Conservation (phyloP, 2,329 filamentous ascomycete species). For the Pyrenochaeta sp. region DNA sequence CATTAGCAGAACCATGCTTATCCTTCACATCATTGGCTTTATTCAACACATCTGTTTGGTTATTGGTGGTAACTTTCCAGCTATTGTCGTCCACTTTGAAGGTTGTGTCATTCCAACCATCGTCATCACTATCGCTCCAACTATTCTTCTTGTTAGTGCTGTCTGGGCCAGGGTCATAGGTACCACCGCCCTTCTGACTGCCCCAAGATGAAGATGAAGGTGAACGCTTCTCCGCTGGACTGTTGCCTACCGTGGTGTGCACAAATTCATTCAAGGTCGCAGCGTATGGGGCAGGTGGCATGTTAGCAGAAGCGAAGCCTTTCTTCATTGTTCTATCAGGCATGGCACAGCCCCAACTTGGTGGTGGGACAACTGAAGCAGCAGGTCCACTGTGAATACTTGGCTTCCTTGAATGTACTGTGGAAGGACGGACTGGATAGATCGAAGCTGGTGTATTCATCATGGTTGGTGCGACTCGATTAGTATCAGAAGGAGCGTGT, state of each 20-base stretch:
- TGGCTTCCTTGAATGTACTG: not conserved
- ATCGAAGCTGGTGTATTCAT: slow-evolving; percentile 14
- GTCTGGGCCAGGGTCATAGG: too few species aligned
- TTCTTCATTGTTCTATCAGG: slow-evolving; percentile 4
- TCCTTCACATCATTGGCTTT: not conserved
- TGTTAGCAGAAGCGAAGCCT: slow-evolving; percentile 1
- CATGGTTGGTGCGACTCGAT: not conserved
- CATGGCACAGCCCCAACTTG: slow-evolving; percentile 8
- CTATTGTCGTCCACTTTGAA: not conserved
- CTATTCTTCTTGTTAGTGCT: too few species aligned
- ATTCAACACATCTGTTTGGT: not conserved
- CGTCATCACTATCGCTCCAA: not conserved
- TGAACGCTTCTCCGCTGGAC: not conserved
- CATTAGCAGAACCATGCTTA: not conserved
- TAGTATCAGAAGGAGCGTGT: slow-evolving; percentile 2
- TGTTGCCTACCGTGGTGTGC: not conserved
- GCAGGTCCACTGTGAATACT: not conserved
- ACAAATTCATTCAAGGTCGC: not conserved
- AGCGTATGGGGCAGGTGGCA: slow-evolving; percentile 17
- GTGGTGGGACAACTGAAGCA: not conserved
- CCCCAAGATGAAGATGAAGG: slow-evolving; percentile 16
- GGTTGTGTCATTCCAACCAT: not conserved
- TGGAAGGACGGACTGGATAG: not conserved
- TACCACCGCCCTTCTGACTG: not conserved
- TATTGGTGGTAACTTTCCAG: not conserved